Base-by-base conservation (phyloP, 2,329 filamentous ascomycete genomes). In the Acrodontium crateriforme region DNA sequence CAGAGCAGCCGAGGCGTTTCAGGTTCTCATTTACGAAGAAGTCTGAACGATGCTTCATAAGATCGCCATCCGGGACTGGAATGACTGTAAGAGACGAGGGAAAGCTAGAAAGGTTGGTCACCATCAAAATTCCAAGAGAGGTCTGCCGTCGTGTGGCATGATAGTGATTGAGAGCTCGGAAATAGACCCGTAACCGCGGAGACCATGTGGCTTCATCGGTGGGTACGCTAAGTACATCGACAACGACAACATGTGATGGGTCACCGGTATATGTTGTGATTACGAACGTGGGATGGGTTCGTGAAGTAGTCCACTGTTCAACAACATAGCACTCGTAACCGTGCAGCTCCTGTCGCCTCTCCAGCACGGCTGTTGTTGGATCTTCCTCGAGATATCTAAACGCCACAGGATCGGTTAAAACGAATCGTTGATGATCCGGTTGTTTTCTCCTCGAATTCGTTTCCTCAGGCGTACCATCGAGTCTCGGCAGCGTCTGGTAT, bases 261-360 rank as follows among this genome's bases (percentile, higher is more conserved):
- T 94, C 84, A 30, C 87, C 89, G 0, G 87, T 95, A 49, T 89
- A 94, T 3, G 85, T 93, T 22, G 79, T 80, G 39, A 95, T 91
- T 27, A 92, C 71, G 38, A 92, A 80, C 10, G 87, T 94, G 1
- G 87, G 87, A 37, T 91, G 83, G 31, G 74, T 69, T 28, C 89
- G 74, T 9, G 87, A 94, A 55, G 85, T 94, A 5, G 83, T 83
- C 89, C 89, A 98, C 63, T 98, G 89, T 54, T 95, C 89, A 39
- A 95, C 83, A 10, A 95, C 60, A 54, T 95, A 95, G 36, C 87
- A 65, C 53, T 95, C 85, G 56, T 94, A 95, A 40, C 87, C 87
- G 35, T 70, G 60, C 5, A 98, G 66, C 27, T 69, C 62, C 27
- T 68, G 65, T 30, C 73, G 71, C 29, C 78, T 75, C 42, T 85